Evolutionary conservation across 2,329 filamentous ascomycete species (phyloP), one percentile per base, ranked within the genome.

Genomic region (Shiraia sp.): DNA sequence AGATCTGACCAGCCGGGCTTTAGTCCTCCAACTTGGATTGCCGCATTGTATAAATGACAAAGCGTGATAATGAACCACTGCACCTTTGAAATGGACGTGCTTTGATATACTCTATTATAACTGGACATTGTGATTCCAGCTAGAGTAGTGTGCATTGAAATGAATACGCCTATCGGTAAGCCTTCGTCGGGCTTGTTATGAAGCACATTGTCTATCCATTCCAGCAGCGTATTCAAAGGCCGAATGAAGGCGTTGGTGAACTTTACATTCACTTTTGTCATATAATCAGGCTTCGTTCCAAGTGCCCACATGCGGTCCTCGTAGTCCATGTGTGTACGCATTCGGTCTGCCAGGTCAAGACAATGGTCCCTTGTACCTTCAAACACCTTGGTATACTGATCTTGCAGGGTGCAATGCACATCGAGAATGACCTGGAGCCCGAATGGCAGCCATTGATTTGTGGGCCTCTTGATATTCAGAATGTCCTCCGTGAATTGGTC

Each of bases 21-120:
- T 29, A 58, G 32, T 10, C 51, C 48, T 3, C 55, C 55, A 12
- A 55, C 40, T 17, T 55, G 42, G 19, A 32, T 32, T 19, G 46
- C 49, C 28, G 55, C 53, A 23, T 59, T 59, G 38, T 59, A 57
- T 4, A 59, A 42, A 34, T 59, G 55, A 12, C 34, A 32, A 4
- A 59, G 30, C 9, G 33, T 43, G 8, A 39, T 39, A 8, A 53
- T 19, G 32, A 59, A 55, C 53, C 53, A 59, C 17, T 38, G 22
- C 6, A 46, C 41, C 32, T 53, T 49, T 1, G 4, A 0, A 16
- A 55, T 53, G 10, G 48, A 40, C 7, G 26, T 24, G 8, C 17
- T 25, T 4, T 51, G 46, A 13, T 51, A 51, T 5, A 34, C 27
- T 5, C 34, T 33, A 15, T 50, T 40, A 27, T 41, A 53, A 15